These are phyloP conservation scores for Leptographium lundbergii DNA, from an alignment of 2,329 filamentous ascomycete species.

Conservation along the genomic window DNA sequence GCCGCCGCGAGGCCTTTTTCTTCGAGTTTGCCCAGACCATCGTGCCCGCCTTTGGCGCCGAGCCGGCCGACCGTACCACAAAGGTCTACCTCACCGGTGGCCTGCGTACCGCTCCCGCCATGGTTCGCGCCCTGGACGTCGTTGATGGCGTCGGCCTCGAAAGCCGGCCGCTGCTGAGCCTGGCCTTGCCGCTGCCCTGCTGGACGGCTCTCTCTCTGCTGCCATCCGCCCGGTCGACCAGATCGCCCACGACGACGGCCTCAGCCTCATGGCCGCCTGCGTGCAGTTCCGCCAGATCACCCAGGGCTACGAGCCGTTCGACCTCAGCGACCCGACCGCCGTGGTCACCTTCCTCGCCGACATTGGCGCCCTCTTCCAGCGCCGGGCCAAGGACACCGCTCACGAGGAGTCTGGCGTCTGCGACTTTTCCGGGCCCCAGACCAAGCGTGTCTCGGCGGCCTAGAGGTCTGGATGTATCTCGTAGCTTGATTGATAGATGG, in stretches of 20 bases:
- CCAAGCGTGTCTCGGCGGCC: not conserved
- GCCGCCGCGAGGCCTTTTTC: slow-evolving; percentile 46
- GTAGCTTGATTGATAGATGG: not conserved
- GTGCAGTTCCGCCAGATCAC: not conserved
- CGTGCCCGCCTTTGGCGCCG: slow-evolving; percentile 25
- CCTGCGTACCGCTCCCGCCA: slow-evolving; percentile 38
- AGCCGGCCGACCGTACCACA: slow-evolving; percentile 19
- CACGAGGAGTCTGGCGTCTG: not conserved
- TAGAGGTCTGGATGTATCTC: too few species aligned
- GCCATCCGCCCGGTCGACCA: not conserved
- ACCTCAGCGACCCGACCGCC: not conserved
- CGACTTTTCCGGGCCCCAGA: not conserved
- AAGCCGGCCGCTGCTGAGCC: slow-evolving; percentile 22
- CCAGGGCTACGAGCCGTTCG: not conserved
- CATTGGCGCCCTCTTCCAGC: not conserved
- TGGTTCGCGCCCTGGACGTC: slow-evolving; percentile 38
- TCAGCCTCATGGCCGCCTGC: not conserved
- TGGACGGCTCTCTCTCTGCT: slow-evolving; percentile 13
- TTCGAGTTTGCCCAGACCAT: slow-evolving; percentile 45
- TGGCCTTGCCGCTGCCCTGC: slow-evolving; percentile 17
- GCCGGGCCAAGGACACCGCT: not conserved
- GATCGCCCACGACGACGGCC: not conserved
- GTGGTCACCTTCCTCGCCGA: not conserved
- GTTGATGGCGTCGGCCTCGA: slow-evolving; percentile 44
- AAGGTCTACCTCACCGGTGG: slow-evolving; percentile 48